Conservation (phyloP, 768 basidiomycete species). For the Daedaleopsis sinensis region DNA sequence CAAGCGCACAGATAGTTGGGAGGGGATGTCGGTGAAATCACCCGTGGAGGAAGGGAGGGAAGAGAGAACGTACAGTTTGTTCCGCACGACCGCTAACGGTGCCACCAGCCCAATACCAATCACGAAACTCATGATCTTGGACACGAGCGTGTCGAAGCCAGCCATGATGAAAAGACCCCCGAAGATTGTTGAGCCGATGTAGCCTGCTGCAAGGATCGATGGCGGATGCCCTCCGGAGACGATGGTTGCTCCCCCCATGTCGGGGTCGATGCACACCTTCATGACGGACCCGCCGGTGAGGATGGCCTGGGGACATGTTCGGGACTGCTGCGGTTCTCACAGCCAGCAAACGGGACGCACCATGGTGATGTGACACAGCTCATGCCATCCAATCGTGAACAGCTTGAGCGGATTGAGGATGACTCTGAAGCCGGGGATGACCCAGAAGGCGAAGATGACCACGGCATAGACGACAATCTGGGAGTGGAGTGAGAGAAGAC, state of each 20-base stretch:
- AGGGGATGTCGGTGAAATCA: neutral
- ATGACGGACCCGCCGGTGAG: slow-evolving; percentile 78
- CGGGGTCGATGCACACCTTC: slow-evolving; percentile 84
- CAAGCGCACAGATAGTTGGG: neutral
- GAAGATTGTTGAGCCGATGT: slow-evolving; percentile 79
- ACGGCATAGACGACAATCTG: slow-evolving; percentile 87
- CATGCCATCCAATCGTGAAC: slow-evolving; percentile 88
- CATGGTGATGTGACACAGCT: slow-evolving; percentile 79
- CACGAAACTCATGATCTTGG: slow-evolving; percentile 92
- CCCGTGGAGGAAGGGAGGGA: neutral
- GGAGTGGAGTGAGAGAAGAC: slow-evolving; percentile 6
- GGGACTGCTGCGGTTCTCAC: neutral
- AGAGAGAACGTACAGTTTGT: slow-evolving; percentile 72
- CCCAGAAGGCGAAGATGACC: slow-evolving; percentile 87
- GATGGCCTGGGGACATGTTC: slow-evolving; percentile 56
- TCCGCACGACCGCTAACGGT: slow-evolving; percentile 83
- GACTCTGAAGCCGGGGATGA: slow-evolving; percentile 77
- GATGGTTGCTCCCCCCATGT: slow-evolving; percentile 73
- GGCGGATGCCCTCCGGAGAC: slow-evolving; percentile 78
- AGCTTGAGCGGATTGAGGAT: slow-evolving; percentile 85
- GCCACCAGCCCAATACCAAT: slow-evolving; percentile 85
- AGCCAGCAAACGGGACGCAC: slow-evolving; percentile 45
- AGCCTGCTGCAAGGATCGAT: slow-evolving; percentile 77
- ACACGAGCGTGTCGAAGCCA: slow-evolving; percentile 87
- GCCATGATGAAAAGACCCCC: slow-evolving; percentile 84